Percentiles rank a stretch among this genome's conserved stretches.
These are phyloP conservation scores for Fusarium concolor DNA, from an alignment of 2,329 filamentous ascomycete genomes.

Conservation along the genomic window DNA sequence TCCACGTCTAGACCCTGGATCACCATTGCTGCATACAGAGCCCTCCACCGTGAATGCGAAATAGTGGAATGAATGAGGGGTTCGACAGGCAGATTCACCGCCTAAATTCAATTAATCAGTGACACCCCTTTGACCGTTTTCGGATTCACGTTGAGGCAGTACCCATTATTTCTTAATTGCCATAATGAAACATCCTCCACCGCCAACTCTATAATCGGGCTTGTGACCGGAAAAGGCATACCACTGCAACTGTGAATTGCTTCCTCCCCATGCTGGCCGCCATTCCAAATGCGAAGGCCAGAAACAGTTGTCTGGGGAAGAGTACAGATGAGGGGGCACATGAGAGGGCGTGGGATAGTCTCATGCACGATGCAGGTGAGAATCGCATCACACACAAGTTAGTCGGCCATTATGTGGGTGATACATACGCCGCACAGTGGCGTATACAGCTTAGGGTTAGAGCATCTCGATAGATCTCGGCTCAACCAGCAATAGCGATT, in stretches of 20 bases:
- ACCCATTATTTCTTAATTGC: constrained; percentile 18
- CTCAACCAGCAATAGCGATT: constrained; percentile 18
- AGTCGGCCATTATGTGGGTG: constrained; percentile 28
- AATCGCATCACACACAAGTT: constrained; percentile 18
- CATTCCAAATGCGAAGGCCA: constrained; percentile 27
- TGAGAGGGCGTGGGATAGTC: constrained; percentile 21
- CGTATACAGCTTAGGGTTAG: constrained; percentile 1
- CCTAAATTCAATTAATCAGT: constrained; percentile 16
- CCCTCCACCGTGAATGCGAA: constrained; percentile 19
- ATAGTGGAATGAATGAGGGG: constrained; percentile 32
- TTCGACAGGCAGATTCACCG: constrained; percentile 30
- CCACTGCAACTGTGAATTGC: constrained; percentile 14
- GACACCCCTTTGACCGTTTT: constrained; percentile 5
- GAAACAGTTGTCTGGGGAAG: constrained; percentile 8
- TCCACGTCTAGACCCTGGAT: constrained; percentile 37
- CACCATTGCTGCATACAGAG: constrained; percentile 15
- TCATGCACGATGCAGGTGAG: constrained; percentile 39
- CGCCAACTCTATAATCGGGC: constrained; percentile 6
- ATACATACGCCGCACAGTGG: constrained; percentile 32
- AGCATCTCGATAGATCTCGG: constrained; percentile 32
- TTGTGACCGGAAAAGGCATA: constrained; percentile 12
- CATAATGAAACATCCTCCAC: constrained; percentile 22
- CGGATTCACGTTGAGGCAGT: constrained; percentile 13
- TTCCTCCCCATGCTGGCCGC: constrained; percentile 13
- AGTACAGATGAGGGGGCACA: constrained; percentile 13